phyloP scores from a whole-genome alignment of 2,329 filamentous ascomycete species.

The Aureobasidium mangrovei region DNA sequence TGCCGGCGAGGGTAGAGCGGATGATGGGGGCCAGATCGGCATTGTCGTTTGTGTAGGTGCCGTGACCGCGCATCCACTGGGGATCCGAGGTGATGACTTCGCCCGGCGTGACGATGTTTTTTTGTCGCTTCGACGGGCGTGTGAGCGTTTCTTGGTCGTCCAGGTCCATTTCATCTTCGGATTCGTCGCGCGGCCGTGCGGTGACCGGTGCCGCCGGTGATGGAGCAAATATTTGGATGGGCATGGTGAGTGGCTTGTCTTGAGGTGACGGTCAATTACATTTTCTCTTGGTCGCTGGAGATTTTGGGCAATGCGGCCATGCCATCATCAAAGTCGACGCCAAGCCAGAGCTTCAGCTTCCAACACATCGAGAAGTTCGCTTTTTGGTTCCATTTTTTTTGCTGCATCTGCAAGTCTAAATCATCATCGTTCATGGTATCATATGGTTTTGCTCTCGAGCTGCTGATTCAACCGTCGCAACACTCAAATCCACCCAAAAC shows the following conservation, averaged over 20 bases:
- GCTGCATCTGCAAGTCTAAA: too few species aligned
- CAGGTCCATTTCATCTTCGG: conserved; percentile 34
- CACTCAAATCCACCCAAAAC: neutral
- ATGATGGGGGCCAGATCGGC: conserved; percentile 54
- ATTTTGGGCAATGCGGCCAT: neutral
- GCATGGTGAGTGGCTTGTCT: conserved; percentile 34
- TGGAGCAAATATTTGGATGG: conserved; percentile 51
- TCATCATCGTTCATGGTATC: too few species aligned
- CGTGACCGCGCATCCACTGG: conserved; percentile 98
- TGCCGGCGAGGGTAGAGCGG: conserved; percentile 82
- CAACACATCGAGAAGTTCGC: neutral
- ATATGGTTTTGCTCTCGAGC: neutral
- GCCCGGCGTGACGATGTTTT: conserved; percentile 72
- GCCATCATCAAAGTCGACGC: too few species aligned
- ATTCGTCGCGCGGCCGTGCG: conserved; percentile 21
- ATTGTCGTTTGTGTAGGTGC: conserved; percentile 60
- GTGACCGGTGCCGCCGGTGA: conserved; percentile 29
- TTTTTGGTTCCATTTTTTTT: too few species aligned
- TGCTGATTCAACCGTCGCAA: conserved; percentile 6
- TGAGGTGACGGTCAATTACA: neutral
- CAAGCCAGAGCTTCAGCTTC: neutral
- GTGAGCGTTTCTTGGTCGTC: conserved; percentile 42
- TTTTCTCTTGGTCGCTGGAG: neutral
- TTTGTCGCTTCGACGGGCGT: conserved; percentile 33
- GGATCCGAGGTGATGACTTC: conserved; percentile 80